These are phyloP conservation scores for Fusarium sp. DNA, from an alignment of 2,329 filamentous ascomycete genomes.

Conservation along the genomic window DNA sequence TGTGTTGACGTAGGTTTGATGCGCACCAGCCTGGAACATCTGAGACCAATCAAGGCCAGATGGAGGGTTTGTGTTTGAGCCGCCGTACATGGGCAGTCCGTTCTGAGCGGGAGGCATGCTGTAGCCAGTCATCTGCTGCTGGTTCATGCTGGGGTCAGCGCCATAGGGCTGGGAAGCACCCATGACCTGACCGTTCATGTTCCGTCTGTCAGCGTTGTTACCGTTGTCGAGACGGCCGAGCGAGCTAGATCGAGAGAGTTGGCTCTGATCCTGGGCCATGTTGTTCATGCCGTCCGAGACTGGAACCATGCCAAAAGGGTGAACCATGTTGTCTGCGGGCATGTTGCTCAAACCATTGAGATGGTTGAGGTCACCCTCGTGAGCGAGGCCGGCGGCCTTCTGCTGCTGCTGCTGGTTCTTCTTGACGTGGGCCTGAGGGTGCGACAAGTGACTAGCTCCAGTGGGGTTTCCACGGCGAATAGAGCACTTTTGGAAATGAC, in stretches of 20 bases:
- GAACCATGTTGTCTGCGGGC: conserved; percentile 67
- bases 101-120: conserved; percentile 73
- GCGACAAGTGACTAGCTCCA: conserved; percentile 92
- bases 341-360: conserved; percentile 72
- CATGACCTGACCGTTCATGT: conserved; percentile 65
- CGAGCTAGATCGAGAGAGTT: conserved; percentile 72
- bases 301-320: conserved; percentile 69
- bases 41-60: conserved; percentile 79
- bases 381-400: conserved; percentile 65
- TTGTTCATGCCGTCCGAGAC: conserved; percentile 70
- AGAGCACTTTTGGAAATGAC: conserved; percentile 99
- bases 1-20: conserved; percentile 73
- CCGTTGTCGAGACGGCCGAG: conserved; percentile 69
- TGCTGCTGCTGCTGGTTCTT: conserved; percentile 74
- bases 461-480: conserved; percentile 96
- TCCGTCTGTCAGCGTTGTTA: conserved; percentile 68
- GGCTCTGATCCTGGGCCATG: conserved; percentile 70
- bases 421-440: conserved; percentile 90
- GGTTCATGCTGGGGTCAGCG: conserved; percentile 71
- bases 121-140: conserved; percentile 73
- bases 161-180: conserved; percentile 67
- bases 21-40: conserved; percentile 81
- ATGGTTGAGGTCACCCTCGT: conserved; percentile 68
- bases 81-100: conserved; percentile 73
- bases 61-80: conserved; percentile 71